Evolutionary conservation across 1,284 basidiomycete species (phyloP).

Genomic region (Sutorius eximius): DNA sequence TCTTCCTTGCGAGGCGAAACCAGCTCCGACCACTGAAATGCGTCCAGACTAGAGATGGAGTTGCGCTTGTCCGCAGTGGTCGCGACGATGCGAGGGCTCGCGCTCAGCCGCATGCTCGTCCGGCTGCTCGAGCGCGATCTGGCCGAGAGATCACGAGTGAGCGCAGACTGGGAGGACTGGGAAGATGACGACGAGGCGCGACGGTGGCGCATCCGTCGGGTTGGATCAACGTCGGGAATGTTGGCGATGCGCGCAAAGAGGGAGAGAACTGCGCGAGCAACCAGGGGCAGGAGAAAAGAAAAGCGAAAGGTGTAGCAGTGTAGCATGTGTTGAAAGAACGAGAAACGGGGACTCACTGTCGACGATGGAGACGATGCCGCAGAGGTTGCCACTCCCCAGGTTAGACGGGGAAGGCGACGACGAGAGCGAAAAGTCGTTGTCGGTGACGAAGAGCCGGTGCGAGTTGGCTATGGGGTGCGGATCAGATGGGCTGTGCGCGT

Average conservation of each 20-base stretch:
- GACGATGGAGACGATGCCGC: slow-evolving; percentile 74
- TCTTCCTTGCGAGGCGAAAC: slow-evolving; percentile 34
- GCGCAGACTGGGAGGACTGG: slow-evolving; percentile 34
- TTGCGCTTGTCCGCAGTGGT: slow-evolving; percentile 34
- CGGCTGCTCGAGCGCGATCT: slow-evolving; percentile 51
- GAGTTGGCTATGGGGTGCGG: slow-evolving; percentile 56
- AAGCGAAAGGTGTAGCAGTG: neutral
- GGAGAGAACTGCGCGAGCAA: slow-evolving; percentile 54
- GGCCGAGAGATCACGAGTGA: slow-evolving; percentile 13
- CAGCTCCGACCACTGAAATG: slow-evolving; percentile 36
- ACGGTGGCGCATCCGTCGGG: slow-evolving; percentile 69
- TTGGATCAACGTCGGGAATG: slow-evolving; percentile 68
- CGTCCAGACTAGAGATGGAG: slow-evolving; percentile 33
- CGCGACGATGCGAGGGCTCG: slow-evolving; percentile 37
- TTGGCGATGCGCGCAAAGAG: slow-evolving; percentile 71
- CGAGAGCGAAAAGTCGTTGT: slow-evolving; percentile 46
- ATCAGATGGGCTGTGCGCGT: neutral
- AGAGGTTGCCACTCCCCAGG: slow-evolving; percentile 47
- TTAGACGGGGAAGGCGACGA: slow-evolving; percentile 45
- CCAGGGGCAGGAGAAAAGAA: neutral
- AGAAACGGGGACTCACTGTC: slow-evolving; percentile 52
- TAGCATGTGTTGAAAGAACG: slow-evolving; percentile 2
- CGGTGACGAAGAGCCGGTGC: slow-evolving; percentile 74
- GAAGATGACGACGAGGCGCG: slow-evolving; percentile 70
- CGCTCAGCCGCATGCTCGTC: slow-evolving; percentile 46